These are phyloP conservation scores for Leucocoprinus birnbaumii DNA, from an alignment of 768 basidiomycete genomes.

Conservation along the genomic window DNA sequence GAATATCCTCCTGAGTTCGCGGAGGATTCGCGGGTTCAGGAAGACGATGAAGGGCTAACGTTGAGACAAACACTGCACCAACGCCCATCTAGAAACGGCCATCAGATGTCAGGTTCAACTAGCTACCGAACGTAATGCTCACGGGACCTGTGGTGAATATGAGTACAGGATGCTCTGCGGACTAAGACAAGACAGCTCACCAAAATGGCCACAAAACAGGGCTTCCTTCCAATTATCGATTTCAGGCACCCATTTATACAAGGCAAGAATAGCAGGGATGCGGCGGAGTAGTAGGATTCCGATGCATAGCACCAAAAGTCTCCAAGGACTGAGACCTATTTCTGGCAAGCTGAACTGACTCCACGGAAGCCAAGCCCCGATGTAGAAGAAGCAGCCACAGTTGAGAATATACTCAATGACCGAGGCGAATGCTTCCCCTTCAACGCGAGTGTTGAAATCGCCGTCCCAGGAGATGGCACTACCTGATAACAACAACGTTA, in stretches of 20 bases:
- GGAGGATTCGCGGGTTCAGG: constrained; percentile 60
- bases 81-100: constrained; percentile 76
- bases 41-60: constrained; percentile 62
- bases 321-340: constrained; percentile 67
- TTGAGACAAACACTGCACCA: constrained; percentile 85
- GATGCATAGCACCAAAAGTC: constrained; percentile 65
- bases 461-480: constrained; percentile 92
- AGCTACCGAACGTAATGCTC: not conserved
- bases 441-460: constrained; percentile 74
- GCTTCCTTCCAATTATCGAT: constrained; percentile 85
- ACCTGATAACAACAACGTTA: constrained; percentile 40
- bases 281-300: constrained; percentile 72
- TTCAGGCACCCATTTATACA: constrained; percentile 88
- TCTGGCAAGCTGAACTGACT: constrained; percentile 49
- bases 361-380: constrained; percentile 86
- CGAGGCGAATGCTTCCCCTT: constrained; percentile 85
- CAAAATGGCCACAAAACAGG: constrained; percentile 90
- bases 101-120: not conserved
- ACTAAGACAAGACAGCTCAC: constrained; percentile 27
- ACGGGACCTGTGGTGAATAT: not conserved
- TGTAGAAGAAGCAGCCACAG: constrained; percentile 79
- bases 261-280: constrained; percentile 71
- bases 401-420: constrained; percentile 88
- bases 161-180: too few relatives aligned
- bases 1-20: constrained; percentile 61